Percentiles rank a stretch among this genome's conserved stretches.
Conservation (phyloP, 2,329 filamentous ascomycete species). For the Catunica adiposa region DNA sequence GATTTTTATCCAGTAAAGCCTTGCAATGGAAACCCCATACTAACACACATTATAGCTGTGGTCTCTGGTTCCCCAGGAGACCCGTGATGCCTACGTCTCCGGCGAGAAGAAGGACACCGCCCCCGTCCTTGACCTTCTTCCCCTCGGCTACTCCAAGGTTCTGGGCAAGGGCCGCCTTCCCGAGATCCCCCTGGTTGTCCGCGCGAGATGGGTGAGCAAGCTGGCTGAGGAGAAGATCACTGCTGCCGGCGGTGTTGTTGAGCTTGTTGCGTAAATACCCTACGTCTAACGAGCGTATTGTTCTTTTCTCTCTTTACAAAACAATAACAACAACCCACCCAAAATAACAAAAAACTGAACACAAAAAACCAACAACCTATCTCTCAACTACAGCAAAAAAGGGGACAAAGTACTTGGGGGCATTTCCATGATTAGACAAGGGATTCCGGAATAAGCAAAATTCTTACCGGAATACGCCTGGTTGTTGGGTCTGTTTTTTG, state of each 20-base stretch:
- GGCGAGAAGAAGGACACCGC: constrained; percentile 74
- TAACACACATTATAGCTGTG: constrained; percentile 50
- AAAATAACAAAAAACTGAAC: constrained; percentile 15
- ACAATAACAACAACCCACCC: constrained; percentile 14
- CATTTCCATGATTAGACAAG: constrained; percentile 11
- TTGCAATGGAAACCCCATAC: constrained; percentile 13
- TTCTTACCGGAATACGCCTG: not conserved
- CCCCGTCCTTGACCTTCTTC: constrained; percentile 92
- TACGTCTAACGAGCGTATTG: constrained; percentile 13
- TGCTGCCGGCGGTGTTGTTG: constrained; percentile 86
- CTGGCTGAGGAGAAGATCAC: constrained; percentile 99
- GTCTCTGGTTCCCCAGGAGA: constrained; percentile 84
- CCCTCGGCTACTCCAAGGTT: constrained; percentile 95
- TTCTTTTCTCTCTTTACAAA: constrained; percentile 13
- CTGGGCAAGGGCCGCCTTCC: constrained; percentile 96
- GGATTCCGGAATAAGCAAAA: constrained; percentile 2
- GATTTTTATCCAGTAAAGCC: not conserved
- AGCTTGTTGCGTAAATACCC: constrained; percentile 64
- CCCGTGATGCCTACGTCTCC: constrained; percentile 79
- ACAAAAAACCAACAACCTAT: constrained; percentile 8
- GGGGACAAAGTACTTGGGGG: constrained; percentile 3
- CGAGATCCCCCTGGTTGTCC: constrained; percentile 82
- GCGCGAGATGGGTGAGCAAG: constrained; percentile 86
- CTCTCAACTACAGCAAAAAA: constrained; percentile 3
- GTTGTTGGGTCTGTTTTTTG: not conserved